Base-by-base conservation (phyloP, 116 monocot species). In the Phalaenopsis hybrid region DNA sequence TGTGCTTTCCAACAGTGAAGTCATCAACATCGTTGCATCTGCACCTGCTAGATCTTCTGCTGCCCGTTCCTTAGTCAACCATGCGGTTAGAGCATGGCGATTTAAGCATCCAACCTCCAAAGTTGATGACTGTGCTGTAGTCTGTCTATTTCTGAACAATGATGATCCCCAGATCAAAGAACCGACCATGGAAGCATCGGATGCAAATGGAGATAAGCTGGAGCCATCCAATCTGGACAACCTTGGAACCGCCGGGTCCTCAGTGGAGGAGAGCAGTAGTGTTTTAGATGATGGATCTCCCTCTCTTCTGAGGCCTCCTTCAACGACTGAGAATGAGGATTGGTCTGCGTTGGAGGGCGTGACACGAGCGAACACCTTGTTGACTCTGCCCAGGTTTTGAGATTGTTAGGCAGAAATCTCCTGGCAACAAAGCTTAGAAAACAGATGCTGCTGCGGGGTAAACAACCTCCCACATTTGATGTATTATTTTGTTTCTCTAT, bases 301-400 rank as follows among this genome's bases (percentile, higher is more conserved):
- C 61, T 18, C 21, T 61, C 6, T 3, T 61, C 0, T 4, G 4
- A 4, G 21, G 18, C 4, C 6, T 61, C 61, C 70, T 70, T 13
- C 34, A 3, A 15, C 28, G 5, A 37, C 34, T 1, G 70, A 70
- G 70, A 70, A 37, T 13, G 77, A 50, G 13, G 50, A 77, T 77
- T 77, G 77, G 92, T 87, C 88, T 34, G 88, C 88, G 4, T 82
- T 92, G 44, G 90, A 92, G 74, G 92, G 91, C 9, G 88, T 91
- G 10, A 84, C 87, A 2, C 80, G 90, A 11, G 81, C 79, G 65
- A 86, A 90, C 78, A 89, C 90, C 8, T n/a, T 93, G 25, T 58
- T 88, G 49, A 89, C 86, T 10, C 83, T 93, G 11, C 89, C 89
- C 25, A 91, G 86, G 81, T 89, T 87, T 75, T 74, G 51, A 82